These are phyloP conservation scores for Tripterygium wilfordii DNA, from an alignment of 177 flowering plant species.

Conservation along the genomic window DNA sequence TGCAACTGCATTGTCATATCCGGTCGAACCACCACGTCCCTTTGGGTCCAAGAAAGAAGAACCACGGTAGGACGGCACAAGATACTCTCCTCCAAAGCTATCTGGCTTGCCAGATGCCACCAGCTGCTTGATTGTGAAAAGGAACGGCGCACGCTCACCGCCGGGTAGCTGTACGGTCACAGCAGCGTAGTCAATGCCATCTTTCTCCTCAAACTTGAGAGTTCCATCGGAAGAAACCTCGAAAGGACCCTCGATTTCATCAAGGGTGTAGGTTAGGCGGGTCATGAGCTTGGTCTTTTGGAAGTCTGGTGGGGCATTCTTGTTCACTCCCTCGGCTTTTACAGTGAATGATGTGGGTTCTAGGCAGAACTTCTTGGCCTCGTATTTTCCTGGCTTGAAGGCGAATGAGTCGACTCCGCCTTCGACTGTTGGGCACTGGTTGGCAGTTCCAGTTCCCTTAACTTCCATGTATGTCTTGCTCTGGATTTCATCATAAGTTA, in stretches of 20 bases:
- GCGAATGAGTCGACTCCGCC: conserved; percentile 66
- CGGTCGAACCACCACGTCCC: conserved; percentile 95
- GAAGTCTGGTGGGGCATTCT: conserved; percentile 84
- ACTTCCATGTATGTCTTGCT: conserved; percentile 95
- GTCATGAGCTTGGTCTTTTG: conserved; percentile 99
- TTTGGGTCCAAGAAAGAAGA: conserved; percentile 98
- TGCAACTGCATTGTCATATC: conserved; percentile 93
- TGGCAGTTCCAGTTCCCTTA: conserved; percentile 93
- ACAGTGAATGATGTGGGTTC: conserved; percentile 98
- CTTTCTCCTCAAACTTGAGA: conserved; percentile 90
- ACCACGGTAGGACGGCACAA: conserved; percentile 93
- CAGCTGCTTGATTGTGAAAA: conserved; percentile 83
- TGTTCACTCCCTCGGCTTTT: conserved; percentile 82
- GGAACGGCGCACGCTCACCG: conserved; percentile 94
- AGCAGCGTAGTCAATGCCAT: conserved; percentile 93
- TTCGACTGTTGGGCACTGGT: conserved; percentile 89
- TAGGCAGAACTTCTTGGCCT: conserved; percentile 79
- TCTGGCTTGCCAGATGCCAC: conserved; percentile 95
- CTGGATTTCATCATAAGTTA: conserved; percentile 90
- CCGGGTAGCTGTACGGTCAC: conserved; percentile 97
- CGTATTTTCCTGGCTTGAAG: conserved; percentile 90
- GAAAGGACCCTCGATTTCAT: conserved; percentile 96
- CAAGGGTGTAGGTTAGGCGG: conserved; percentile 93
- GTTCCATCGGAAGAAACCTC: conserved; percentile 75
- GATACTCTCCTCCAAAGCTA: conserved; percentile 62